A percentile compares a stretch with the other conserved stretches of the same genome.
Conservation (phyloP, 805 yeast genomes). For the Metschnikowia kunwiensis region DNA sequence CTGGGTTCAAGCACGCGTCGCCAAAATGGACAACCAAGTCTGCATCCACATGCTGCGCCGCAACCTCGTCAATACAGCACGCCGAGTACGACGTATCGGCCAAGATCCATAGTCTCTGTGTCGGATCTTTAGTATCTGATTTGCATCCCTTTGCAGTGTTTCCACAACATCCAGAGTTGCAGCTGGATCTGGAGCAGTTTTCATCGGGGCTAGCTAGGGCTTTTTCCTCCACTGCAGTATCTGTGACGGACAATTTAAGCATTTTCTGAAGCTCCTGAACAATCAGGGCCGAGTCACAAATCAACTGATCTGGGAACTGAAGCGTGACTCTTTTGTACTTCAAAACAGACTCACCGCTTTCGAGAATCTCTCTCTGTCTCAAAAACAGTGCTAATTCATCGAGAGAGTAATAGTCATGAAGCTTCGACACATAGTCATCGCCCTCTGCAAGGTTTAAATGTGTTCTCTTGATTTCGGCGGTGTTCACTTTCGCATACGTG, state of each 20-base stretch:
- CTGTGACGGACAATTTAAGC: conserved; percentile 16
- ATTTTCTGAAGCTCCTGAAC: conserved; percentile 50
- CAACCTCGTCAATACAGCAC: conserved; percentile 96
- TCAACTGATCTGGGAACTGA: conserved; percentile 84
- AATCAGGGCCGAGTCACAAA: conserved; percentile 75
- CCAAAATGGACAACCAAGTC: conserved; percentile 92
- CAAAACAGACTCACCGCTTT: conserved; percentile 17
- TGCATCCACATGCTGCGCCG: conserved; percentile 87
- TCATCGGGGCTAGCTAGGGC: not conserved
- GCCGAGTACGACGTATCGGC: conserved; percentile 96
- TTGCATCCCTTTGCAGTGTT: not conserved
- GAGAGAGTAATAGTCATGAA: conserved; percentile 55
- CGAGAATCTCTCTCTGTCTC: conserved; percentile 18
- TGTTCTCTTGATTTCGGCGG: conserved; percentile 19
- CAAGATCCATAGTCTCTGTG: conserved; percentile 64
- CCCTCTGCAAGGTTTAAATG: conserved; percentile 30
- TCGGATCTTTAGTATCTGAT: not conserved
- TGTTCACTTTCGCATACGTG: conserved; percentile 42
- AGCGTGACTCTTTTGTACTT: conserved; percentile 60
- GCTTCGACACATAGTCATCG: conserved; percentile 25
- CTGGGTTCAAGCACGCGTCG: conserved; percentile 85
- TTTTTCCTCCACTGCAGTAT: not conserved
- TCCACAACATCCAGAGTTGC: not conserved
- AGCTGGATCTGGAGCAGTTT: not conserved
- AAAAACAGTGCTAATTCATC: conserved; percentile 45